Evolutionary conservation across 768 basidiomycete species (phyloP).

Genomic region (Phylloporus sp.): DNA sequence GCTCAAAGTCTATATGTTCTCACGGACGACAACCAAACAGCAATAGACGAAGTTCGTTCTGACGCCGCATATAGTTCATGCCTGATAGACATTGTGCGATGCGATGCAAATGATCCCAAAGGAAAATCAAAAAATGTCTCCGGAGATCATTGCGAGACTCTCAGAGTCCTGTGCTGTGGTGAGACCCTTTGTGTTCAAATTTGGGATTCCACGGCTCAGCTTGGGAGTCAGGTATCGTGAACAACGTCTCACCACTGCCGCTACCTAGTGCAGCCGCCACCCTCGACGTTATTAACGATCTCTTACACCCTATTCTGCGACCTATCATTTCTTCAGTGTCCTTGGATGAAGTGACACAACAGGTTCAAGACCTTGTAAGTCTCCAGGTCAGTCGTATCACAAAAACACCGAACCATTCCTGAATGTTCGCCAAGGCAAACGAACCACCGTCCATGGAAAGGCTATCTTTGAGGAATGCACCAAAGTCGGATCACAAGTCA

Average conservation of each 20-base stretch:
- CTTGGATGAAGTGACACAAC: constrained; percentile 44
- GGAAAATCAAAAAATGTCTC: constrained; percentile 38
- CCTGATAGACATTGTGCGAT: constrained; percentile 57
- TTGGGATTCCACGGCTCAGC: not conserved
- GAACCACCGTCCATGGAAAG: constrained; percentile 50
- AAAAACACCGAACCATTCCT: not conserved
- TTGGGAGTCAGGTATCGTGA: constrained; percentile 54
- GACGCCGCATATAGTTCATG: constrained; percentile 59
- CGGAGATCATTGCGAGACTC: constrained; percentile 46
- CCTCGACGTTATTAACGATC: constrained; percentile 64
- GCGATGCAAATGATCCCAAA: constrained; percentile 27
- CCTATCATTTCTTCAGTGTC: constrained; percentile 61
- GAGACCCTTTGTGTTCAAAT: constrained; percentile 14
- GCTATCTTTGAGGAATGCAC: constrained; percentile 56
- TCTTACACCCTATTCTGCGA: constrained; percentile 65
- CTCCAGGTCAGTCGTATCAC: constrained; percentile 39
- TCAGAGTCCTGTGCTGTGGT: constrained; percentile 74
- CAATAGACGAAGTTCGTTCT: constrained; percentile 58
- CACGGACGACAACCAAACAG: constrained; percentile 83
- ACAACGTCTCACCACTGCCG: constrained; percentile 72
- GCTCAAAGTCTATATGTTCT: constrained; percentile 92
- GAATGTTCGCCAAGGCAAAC: constrained; percentile 33
- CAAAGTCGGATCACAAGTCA: constrained; percentile 74
- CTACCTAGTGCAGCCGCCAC: constrained; percentile 57
- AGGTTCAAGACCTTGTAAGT: constrained; percentile 48